A percentile compares a stretch with the other conserved stretches of the same genome.
Evolutionary conservation across 768 basidiomycete species (phyloP).

Genomic region (Piloderma croceum): DNA sequence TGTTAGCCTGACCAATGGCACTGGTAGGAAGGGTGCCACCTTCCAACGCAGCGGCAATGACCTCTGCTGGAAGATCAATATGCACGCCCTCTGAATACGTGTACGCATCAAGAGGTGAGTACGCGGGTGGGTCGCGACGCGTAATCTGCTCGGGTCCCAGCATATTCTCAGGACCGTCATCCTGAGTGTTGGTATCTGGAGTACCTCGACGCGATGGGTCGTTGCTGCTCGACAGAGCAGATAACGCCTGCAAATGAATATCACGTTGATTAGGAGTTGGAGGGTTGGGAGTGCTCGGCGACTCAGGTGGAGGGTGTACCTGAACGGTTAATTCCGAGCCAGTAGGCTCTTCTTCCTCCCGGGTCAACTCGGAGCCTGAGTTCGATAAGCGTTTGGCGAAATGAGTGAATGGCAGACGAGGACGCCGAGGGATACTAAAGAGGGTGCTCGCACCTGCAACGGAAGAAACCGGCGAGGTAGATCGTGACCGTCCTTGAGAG

Average conservation of each 20-base stretch:
- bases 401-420: slow-evolving; percentile 62
- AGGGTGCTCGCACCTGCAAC: slow-evolving; percentile 79
- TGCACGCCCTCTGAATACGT: slow-evolving; percentile 86
- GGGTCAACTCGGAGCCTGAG: no score
- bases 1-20: slow-evolving; percentile 44
- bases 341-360: no score
- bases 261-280: slow-evolving; percentile 82
- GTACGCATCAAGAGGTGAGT: slow-evolving; percentile 84
- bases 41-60: slow-evolving; percentile 86
- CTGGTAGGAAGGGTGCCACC: slow-evolving; percentile 58
- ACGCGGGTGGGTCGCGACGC: slow-evolving; percentile 74
- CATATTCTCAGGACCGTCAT: slow-evolving; percentile 14
- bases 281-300: slow-evolving; percentile 71
- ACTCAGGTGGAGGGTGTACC: slow-evolving; percentile 75
- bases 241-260: slow-evolving; percentile 71
- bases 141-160: slow-evolving; percentile 33
- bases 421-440: slow-evolving; percentile 69
- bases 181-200: not conserved
- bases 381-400: slow-evolving; percentile 52
- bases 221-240: slow-evolving; percentile 17
- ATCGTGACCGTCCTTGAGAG: slow-evolving; percentile 38
- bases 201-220: no score
- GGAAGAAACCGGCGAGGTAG: slow-evolving; percentile 50
- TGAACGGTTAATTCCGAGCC: slow-evolving; percentile 63
- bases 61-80: slow-evolving; percentile 87